Evolutionary conservation across 176 grass and related monocot species (phyloP).

Genomic region (Guadua angustifolia): DNA sequence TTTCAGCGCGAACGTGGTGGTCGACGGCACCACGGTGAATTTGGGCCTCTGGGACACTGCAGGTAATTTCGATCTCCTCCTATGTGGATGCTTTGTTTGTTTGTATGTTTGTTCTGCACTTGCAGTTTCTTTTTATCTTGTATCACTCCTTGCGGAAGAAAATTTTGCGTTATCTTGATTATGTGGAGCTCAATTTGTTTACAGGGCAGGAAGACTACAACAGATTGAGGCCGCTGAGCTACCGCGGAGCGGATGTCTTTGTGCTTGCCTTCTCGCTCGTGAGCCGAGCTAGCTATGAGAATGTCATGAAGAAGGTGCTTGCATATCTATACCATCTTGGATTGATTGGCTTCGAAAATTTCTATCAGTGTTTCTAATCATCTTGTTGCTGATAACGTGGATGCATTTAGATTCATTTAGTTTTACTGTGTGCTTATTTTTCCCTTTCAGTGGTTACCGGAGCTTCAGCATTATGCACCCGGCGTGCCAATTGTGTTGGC

Average conservation of each 20-base stretch:
- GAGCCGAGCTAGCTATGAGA: conserved; percentile 91
- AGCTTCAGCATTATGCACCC: conserved; percentile 93
- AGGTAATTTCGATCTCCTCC: conserved; percentile 37
- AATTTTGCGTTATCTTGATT: background rate
- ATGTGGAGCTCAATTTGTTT: conserved; percentile 3
- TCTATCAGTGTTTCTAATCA: background rate
- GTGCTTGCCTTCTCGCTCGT: conserved; percentile 94
- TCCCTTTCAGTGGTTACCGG: conserved; percentile 76
- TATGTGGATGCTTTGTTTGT: background rate
- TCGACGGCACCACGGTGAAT: conserved; percentile 89
- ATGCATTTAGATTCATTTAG: conserved; percentile 11
- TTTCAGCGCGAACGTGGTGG: conserved; percentile 90
- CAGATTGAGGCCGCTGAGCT: conserved; percentile 85
- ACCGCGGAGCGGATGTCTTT: conserved; percentile 86
- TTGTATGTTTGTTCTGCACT: background rate
- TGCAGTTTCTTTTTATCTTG: background rate
- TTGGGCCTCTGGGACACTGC: conserved; percentile 94
- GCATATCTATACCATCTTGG: conserved; percentile 15
- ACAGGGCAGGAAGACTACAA: conserved; percentile 97
- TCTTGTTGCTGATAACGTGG: conserved; percentile 11
- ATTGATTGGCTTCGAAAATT: background rate
- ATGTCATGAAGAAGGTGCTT: conserved; percentile 88
- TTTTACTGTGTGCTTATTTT: conserved; percentile 1
- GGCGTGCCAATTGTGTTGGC: conserved; percentile 88
- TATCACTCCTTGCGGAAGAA: background rate